These are phyloP conservation scores for Polytrichum commune DNA, from an alignment of 225 moss, liverwort and hornwort species.

Conservation along the genomic window DNA sequence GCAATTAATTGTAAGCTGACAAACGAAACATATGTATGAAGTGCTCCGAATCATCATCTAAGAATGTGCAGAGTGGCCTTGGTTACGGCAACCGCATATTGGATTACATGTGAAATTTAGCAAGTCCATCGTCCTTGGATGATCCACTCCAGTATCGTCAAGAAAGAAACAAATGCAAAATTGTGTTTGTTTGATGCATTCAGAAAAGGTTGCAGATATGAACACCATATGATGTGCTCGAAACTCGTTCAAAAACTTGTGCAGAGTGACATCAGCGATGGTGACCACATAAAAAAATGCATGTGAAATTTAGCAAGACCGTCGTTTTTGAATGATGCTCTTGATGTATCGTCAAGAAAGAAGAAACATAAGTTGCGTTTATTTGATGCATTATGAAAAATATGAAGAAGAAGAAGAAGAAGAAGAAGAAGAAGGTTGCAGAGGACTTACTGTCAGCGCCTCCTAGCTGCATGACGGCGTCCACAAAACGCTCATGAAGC, in stretches of 20 bases:
- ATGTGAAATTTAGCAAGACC: neutral
- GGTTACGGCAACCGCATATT: too few relatives aligned
- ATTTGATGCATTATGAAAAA: neutral
- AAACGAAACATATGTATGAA: too few relatives aligned
- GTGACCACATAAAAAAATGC: neutral
- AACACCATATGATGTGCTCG: neutral
- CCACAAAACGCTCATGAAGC: constrained; percentile 90
- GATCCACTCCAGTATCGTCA: neutral
- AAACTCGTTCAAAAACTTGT: neutral
- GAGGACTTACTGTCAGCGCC: constrained; percentile 81
- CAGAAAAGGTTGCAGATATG: neutral
- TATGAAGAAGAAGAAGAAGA: too few relatives aligned
- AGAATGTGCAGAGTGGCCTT: too few relatives aligned
- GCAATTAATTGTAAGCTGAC: too few relatives aligned
- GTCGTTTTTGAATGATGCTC: neutral
- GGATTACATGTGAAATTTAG: too few relatives aligned
- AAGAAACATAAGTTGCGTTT: neutral
- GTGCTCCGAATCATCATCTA: too few relatives aligned
- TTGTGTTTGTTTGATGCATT: neutral
- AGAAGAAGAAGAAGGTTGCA: neutral
- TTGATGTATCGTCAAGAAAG: too few relatives aligned
- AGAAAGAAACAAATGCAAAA: neutral
- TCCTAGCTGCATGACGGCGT: constrained; percentile 80
- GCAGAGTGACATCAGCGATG: neutral
- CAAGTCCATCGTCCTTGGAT: neutral